These are phyloP conservation scores for Aspergillus japonicus DNA, from an alignment of 2,329 filamentous ascomycete genomes.

Conservation along the genomic window DNA sequence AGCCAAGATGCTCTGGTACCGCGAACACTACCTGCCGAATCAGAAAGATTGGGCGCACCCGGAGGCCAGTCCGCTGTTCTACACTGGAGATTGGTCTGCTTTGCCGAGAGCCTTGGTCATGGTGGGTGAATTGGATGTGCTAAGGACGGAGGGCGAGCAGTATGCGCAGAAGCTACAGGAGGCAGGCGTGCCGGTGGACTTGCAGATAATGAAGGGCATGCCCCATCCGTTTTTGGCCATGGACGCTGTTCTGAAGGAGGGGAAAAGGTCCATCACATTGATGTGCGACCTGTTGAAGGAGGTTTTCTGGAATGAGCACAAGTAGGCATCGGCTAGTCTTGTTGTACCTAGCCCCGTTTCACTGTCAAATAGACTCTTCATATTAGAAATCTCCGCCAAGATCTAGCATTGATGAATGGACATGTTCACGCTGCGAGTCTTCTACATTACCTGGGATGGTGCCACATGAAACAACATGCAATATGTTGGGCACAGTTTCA, in stretches of 20 bases:
- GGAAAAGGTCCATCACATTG: constrained; percentile 51
- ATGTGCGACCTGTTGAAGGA: constrained; percentile 40
- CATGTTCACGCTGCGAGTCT: too few species aligned
- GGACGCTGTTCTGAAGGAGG: constrained; percentile 56
- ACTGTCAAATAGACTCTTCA: too few species aligned
- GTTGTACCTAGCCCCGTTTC: background rate
- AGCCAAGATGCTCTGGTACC: constrained; percentile 61
- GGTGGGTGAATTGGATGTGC: constrained; percentile 57
- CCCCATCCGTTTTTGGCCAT: constrained; percentile 61
- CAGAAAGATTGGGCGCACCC: constrained; percentile 47
- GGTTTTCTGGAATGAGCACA: constrained; percentile 28
- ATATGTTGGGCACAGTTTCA: too few species aligned
- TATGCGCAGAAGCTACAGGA: constrained; percentile 51
- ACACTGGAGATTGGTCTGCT: constrained; percentile 49
- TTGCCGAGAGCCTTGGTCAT: constrained; percentile 55
- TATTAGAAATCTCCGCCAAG: too few species aligned
- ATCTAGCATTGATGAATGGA: too few species aligned
- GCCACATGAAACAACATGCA: too few species aligned
- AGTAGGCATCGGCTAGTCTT: background rate
- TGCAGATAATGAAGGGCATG: constrained; percentile 55
- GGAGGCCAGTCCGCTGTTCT: constrained; percentile 57
- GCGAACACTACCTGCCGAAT: constrained; percentile 57
- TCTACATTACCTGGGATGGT: too few species aligned
- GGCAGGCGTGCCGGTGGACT: constrained; percentile 49
- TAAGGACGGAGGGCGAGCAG: constrained; percentile 54